Percentiles rank a stretch among this genome's conserved stretches.
phyloP scores from a whole-genome alignment of 2,329 filamentous ascomycete species.

The Colletotrichum musae region DNA sequence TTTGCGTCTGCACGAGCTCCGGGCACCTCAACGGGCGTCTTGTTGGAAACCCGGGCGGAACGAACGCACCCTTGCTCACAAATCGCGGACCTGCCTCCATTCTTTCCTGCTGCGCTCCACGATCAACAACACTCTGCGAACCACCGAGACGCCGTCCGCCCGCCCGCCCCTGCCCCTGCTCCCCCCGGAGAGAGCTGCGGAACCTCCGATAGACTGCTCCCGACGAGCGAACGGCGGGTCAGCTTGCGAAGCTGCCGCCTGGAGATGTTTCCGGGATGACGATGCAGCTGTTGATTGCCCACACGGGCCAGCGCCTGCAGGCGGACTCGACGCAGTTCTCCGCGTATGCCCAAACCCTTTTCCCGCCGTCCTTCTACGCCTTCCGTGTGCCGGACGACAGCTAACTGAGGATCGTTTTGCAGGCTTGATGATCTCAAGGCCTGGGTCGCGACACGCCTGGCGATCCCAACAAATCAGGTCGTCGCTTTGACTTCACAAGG shows the following conservation, averaged over 20 bases:
- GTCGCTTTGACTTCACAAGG: conserved; percentile 90
- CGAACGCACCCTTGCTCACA: conserved; percentile 32
- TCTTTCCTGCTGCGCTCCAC: conserved; percentile 1
- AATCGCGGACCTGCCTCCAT: conserved; percentile 19
- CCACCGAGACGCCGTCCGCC: background rate
- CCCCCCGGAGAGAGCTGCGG: background rate
- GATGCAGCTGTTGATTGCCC: conserved; percentile 91
- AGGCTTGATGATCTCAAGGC: conserved; percentile 88
- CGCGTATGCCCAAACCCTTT: conserved; percentile 67
- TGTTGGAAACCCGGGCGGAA: conserved; percentile 33
- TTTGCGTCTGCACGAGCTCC: conserved; percentile 40
- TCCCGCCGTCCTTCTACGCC: background rate
- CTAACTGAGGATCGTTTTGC: conserved; percentile 29
- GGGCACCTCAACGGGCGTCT: conserved; percentile 36
- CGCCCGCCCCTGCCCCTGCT: background rate
- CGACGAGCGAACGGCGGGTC: conserved; percentile 20
- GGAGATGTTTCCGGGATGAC: conserved; percentile 80
- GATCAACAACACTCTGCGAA: background rate
- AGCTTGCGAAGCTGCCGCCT: conserved; percentile 34
- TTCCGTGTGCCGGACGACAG: background rate
- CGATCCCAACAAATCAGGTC: conserved; percentile 83
- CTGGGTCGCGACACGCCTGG: conserved; percentile 83
- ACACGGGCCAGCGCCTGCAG: conserved; percentile 89
- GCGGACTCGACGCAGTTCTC: conserved; percentile 82
- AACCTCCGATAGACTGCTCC: conserved; percentile 1